Evolutionary conservation across 805 yeast genomes (phyloP), one percentile per base, ranked within the genome.

Genomic region (Komagataella populi): DNA sequence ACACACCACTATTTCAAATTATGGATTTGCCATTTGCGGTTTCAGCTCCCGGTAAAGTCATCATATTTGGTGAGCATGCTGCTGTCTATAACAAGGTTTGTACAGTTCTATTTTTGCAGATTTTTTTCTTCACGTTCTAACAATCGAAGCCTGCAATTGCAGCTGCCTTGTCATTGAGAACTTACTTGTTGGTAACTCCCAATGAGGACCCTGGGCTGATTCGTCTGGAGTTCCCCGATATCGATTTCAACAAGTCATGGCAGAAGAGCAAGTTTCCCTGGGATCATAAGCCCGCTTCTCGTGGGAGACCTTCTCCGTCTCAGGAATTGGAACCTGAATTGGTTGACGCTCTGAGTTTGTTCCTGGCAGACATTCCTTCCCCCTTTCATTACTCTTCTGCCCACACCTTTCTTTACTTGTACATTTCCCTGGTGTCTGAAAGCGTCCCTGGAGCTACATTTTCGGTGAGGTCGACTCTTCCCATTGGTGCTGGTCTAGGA

Each of bases 401-500:
- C 1, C 77, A 80, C 56, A 84, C 95, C 46, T 91, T 93, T 66
- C 69, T 91, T 46, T 93, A 91, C 66, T 67, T 93, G 47, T 86
- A 82, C 63, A 65, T 80, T 52, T 76, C 76, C 52, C 64, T 87
- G 30, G 79, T 89, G 57, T 55, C 63, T 5, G 68, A 72, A 8
- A 56, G 63, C 0, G 66, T 71, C 1, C 71, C 71, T 1, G 86
- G 85, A 3, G 66, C 67, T 3, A 73, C 71, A 39, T 87, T 84
- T 63, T 72, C 81, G 3, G 80, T 87, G 14, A 77, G 90, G 53
- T 87, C 96, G 1, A 83, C 95, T 1, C 70, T 90, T 49, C 99
- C 99, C 1, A 84, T 91, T 49, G 97, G 99, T 45, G 97, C 99
- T 0, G 99, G 99, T 0, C 73, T 93, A 48, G 99, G 99, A 0